Base-by-base conservation (phyloP, 202 grass and related monocot species). In the Schoenoplectus triqueter region DNA sequence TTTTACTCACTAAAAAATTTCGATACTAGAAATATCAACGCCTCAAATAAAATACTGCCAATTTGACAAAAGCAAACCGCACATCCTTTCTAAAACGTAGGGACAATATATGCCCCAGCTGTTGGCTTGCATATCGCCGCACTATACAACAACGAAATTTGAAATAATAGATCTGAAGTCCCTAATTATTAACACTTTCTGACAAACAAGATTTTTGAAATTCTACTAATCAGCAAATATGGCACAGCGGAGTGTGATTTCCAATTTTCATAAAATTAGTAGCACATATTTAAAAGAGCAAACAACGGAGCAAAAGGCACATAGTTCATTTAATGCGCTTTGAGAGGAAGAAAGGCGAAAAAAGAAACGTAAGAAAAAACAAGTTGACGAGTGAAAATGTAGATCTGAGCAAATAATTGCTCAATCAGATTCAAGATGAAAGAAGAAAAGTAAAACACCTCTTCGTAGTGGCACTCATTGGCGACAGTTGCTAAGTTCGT, bases 401-500 rank as follows among this genome's bases (percentile, higher is more conserved):
- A 85, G 70, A 85, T 76, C 83, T 75, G 61, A 85, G 70, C 50
- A 78, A 64, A 65, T 14, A 11, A 15, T 14, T 1, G 21, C 10
- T 61, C 0, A 14, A 80, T 78, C 46, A 9, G 39, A 56, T 18
- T 52, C 84, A 95, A 88, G 82, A 7, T 40, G 9, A 4, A 31
- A 31, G n/a, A 63, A 71, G 22, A 13, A 15, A 39, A 44, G 18
- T 9, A 78, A 5, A 55, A 46, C 55, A 92, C 92, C 90, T 94
- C 91, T 63, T 88, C 92, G 81, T 84, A 64, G 66, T 89, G 85
- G 84, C 84, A 64, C 56, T 89, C 83, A 45, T 72, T 87, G 65
- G 86, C 86, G 68, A 64, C 84, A 57, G 78, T 75, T 59, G 91
- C 87, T 46, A 86, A 90, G 79, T 87, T 92, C 44, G 70, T 89